These are phyloP conservation scores for Alternaria brassicicola DNA, from an alignment of 2,329 filamentous ascomycete genomes.

Conservation along the genomic window DNA sequence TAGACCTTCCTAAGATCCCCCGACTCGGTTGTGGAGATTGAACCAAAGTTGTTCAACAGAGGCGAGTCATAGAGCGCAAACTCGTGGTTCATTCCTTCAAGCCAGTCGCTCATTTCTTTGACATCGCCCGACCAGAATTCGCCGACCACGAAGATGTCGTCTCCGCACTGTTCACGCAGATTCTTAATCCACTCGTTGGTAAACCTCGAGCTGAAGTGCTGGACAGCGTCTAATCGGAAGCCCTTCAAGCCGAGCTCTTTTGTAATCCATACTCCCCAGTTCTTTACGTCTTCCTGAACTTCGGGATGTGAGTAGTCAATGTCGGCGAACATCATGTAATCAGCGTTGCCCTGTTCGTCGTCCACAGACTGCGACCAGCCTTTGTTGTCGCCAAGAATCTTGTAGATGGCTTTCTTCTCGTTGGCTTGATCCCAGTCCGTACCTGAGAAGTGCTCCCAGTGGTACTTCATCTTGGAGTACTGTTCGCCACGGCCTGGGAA, in stretches of 20 bases:
- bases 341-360: slow-evolving; percentile 68
- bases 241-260: slow-evolving; percentile 66
- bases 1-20: slow-evolving; percentile 70
- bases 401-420: slow-evolving; percentile 67
- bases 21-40: slow-evolving; percentile 61
- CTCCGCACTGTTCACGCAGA: slow-evolving; percentile 57
- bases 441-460: slow-evolving; percentile 70
- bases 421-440: slow-evolving; percentile 68
- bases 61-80: slow-evolving; percentile 70
- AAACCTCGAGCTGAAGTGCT: slow-evolving; percentile 74
- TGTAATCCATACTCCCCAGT: slow-evolving; percentile 72
- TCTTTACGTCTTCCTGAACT: slow-evolving; percentile 65
- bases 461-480: slow-evolving; percentile 68
- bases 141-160: slow-evolving; percentile 67
- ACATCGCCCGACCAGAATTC: slow-evolving; percentile 72
- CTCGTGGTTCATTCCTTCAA: slow-evolving; percentile 61
- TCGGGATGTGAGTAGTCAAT: slow-evolving; percentile 66
- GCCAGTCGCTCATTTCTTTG: slow-evolving; percentile 61
- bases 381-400: slow-evolving; percentile 67
- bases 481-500: slow-evolving; percentile 66
- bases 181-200: slow-evolving; percentile 67
- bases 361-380: slow-evolving; percentile 68
- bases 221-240: slow-evolving; percentile 73
- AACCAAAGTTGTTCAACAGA: slow-evolving; percentile 70
- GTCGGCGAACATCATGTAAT: slow-evolving; percentile 76